phyloP scores from a whole-genome alignment of 225 moss, liverwort and hornwort genomes.

The Marchantia paleacea region DNA sequence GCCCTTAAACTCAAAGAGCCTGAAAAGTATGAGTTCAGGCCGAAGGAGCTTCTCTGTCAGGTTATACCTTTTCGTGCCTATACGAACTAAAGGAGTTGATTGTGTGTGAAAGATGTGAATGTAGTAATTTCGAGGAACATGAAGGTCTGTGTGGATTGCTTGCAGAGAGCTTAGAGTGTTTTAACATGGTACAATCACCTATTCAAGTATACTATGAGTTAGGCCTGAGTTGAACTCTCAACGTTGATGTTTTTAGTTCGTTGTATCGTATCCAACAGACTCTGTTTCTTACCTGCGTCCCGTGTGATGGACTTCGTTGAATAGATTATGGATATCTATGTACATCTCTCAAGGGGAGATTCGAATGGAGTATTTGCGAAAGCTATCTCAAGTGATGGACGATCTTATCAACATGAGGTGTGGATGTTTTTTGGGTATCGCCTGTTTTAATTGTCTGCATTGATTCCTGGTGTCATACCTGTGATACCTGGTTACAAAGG shows the following conservation, averaged over 20 bases:
- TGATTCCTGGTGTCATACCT: neutral
- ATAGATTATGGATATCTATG: slow-evolving; percentile 91
- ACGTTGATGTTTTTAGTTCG: no score
- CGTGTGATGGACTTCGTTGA: neutral
- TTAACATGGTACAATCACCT: neutral
- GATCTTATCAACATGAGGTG: slow-evolving; percentile 89
- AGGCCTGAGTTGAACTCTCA: no score
- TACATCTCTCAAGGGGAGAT: slow-evolving; percentile 82
- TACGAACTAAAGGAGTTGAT: no score
- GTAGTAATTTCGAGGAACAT: no score
- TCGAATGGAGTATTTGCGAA: slow-evolving; percentile 59
- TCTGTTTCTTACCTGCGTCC: neutral
- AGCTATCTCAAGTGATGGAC: slow-evolving; percentile 88
- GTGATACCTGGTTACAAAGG: neutral
- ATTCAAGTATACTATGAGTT: neutral
- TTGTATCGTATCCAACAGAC: no score
- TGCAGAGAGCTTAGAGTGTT: neutral
- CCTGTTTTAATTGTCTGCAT: neutral
- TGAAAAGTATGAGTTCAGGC: slow-evolving; percentile 96
- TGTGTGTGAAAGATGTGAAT: no score
- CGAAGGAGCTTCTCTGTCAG: slow-evolving; percentile 85
- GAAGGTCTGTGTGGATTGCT: neutral
- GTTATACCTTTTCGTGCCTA: slow-evolving; percentile 27
- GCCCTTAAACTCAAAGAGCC: slow-evolving; percentile 78
- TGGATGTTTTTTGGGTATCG: neutral